Conservation (phyloP, 2,329 filamentous ascomycete species). For the Fusarium sp. region DNA sequence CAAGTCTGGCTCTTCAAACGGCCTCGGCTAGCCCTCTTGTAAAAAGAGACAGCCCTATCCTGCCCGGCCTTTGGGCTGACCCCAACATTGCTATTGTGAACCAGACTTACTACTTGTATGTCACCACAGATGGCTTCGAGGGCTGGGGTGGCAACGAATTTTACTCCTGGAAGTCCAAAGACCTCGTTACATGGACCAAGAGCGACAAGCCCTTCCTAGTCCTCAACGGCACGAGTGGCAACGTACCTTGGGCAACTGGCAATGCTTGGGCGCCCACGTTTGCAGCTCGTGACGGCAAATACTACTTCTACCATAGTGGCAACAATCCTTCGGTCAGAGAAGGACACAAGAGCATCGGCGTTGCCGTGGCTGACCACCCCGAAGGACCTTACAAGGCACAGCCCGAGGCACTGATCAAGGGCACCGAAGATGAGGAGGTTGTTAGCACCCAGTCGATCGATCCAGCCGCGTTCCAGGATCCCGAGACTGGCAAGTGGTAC, state of each 20-base stretch:
- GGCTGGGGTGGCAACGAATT: constrained; percentile 59
- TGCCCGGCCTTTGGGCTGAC: constrained; percentile 54
- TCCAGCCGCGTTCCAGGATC: constrained; percentile 68
- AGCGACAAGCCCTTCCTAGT: constrained; percentile 54
- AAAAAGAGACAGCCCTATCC: constrained; percentile 47
- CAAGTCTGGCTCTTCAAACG: neutral
- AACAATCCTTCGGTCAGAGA: constrained; percentile 60
- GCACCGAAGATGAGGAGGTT: constrained; percentile 55
- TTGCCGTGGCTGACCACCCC: constrained; percentile 64
- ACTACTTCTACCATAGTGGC: constrained; percentile 70
- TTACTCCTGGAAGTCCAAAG: constrained; percentile 57
- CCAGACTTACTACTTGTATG: constrained; percentile 58
- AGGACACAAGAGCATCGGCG: constrained; percentile 66
- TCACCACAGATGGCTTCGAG: constrained; percentile 56
- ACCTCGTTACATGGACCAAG: constrained; percentile 55
- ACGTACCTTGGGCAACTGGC: constrained; percentile 71
- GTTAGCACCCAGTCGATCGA: constrained; percentile 62
- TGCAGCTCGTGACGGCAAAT: constrained; percentile 66
- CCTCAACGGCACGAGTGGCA: constrained; percentile 56
- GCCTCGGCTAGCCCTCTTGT: neutral
- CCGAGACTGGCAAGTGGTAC: constrained; percentile 64
- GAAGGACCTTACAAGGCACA: constrained; percentile 68
- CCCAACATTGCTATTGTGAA: constrained; percentile 57
- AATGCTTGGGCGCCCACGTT: constrained; percentile 75
- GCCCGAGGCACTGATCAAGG: constrained; percentile 58